These are phyloP conservation scores for Tricholoma hemisulphureum DNA, from an alignment of 768 basidiomycete species.

Conservation along the genomic window DNA sequence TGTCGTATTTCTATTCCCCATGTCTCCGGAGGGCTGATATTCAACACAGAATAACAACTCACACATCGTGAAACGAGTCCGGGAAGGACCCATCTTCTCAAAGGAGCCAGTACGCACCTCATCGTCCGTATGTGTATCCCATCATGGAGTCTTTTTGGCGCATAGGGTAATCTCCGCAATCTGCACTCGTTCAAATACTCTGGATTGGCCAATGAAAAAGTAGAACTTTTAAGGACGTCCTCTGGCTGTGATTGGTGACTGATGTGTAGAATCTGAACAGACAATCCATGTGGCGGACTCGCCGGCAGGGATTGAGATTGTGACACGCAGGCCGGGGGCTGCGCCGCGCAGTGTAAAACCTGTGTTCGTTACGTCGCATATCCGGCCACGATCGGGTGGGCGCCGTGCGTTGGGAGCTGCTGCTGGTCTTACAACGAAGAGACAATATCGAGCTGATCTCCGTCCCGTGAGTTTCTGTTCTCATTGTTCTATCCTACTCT, in stretches of 20 bases:
- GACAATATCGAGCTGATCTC: slow-evolving; percentile 76
- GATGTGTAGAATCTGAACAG: slow-evolving; percentile 35
- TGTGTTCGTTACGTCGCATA: slow-evolving; percentile 46
- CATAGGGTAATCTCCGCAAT: slow-evolving; percentile 82
- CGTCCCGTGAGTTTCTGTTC: slow-evolving; percentile 55
- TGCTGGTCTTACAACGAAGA: slow-evolving; percentile 51
- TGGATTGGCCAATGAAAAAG: slow-evolving; percentile 83
- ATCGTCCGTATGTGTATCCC: neutral
- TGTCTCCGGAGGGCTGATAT: neutral
- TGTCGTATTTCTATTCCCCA: slow-evolving; percentile 29
- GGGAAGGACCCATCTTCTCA: slow-evolving; percentile 77
- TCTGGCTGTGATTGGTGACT: neutral
- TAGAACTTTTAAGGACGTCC: slow-evolving; percentile 23
- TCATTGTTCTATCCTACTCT: neutral
- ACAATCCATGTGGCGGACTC: slow-evolving; percentile 63
- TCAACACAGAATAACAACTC: slow-evolving; percentile 71
- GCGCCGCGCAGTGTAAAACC: slow-evolving; percentile 48
- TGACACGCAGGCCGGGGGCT: slow-evolving; percentile 63
- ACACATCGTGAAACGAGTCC: slow-evolving; percentile 76
- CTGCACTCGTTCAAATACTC: slow-evolving; percentile 92
- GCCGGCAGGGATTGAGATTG: slow-evolving; percentile 55
- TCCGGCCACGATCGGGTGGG: slow-evolving; percentile 68
- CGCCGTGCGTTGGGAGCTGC: slow-evolving; percentile 71
- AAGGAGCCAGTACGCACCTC: slow-evolving; percentile 67
- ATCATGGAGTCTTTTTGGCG: slow-evolving; percentile 4